Evolutionary conservation across 2,329 filamentous ascomycete species (phyloP).

Genomic region (Verticillium isaacii): DNA sequence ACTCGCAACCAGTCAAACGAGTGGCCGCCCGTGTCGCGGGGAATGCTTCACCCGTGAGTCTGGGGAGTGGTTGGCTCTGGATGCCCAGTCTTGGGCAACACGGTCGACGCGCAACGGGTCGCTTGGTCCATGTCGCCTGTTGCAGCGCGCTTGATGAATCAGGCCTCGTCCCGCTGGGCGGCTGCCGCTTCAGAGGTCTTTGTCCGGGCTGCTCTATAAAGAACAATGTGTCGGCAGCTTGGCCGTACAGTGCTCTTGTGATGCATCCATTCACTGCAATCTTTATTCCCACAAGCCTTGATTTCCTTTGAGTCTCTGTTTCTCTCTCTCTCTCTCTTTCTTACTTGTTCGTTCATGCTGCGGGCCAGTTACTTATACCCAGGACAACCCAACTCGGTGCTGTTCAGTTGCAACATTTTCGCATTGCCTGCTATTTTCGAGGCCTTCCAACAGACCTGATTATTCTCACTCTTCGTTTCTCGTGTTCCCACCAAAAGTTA

Average conservation of each 20-base stretch:
- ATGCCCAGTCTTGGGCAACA: conserved; percentile 3
- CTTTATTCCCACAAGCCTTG: not conserved
- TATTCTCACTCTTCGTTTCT: not conserved
- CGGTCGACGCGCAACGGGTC: not conserved
- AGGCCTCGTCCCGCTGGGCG: not conserved
- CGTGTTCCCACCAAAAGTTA: no score
- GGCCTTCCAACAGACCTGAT: not conserved
- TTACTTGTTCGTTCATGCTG: not conserved
- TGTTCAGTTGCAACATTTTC: conserved; percentile 4
- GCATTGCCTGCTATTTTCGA: not conserved
- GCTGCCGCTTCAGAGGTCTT: not conserved
- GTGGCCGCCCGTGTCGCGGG: not conserved
- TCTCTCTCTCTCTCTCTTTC: not conserved
- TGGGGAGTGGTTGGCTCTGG: not conserved
- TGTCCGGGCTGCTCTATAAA: conserved; percentile 5
- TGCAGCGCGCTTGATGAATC: conserved; percentile 3
- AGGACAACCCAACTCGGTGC: not conserved
- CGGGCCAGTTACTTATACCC: not conserved
- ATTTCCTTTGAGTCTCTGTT: not conserved
- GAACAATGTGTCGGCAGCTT: not conserved
- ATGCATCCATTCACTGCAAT: not conserved
- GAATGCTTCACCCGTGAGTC: not conserved
- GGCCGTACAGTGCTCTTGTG: not conserved
- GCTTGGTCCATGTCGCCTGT: conserved; percentile 1
- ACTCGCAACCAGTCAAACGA: conserved; percentile 5